Percentiles rank a stretch among this genome's conserved stretches.
These are phyloP conservation scores for Leccinum ochraceum DNA, from an alignment of 768 basidiomycete species.

Conservation along the genomic window DNA sequence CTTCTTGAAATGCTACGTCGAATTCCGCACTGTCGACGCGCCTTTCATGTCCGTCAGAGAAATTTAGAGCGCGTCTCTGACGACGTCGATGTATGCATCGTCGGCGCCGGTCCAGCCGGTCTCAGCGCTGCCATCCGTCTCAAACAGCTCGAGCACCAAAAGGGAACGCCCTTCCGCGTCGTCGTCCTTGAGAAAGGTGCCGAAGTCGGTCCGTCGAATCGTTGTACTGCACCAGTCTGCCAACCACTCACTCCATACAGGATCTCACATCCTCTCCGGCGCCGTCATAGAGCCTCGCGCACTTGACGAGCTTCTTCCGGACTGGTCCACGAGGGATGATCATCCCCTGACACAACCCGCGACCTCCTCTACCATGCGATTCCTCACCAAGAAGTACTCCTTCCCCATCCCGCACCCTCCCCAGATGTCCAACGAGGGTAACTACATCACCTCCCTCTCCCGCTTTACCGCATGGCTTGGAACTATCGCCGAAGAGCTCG, in stretches of 20 bases:
- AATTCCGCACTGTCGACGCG: conserved; percentile 9
- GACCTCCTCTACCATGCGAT: conserved; percentile 80
- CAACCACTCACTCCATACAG: conserved; percentile 39
- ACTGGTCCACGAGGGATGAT: conserved; percentile 65
- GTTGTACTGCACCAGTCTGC: neutral
- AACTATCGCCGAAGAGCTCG: conserved; percentile 77
- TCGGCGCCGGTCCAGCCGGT: conserved; percentile 94
- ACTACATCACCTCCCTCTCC: conserved; percentile 90
- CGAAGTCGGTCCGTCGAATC: conserved; percentile 73
- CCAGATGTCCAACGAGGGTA: conserved; percentile 94
- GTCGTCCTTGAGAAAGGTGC: conserved; percentile 94
- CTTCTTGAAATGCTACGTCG: neutral
- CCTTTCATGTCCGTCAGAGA: conserved; percentile 24
- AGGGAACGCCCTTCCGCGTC: conserved; percentile 64
- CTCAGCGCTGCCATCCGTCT: conserved; percentile 94
- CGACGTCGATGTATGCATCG: conserved; percentile 95
- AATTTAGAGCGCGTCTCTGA: conserved; percentile 82
- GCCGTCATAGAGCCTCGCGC: conserved; percentile 94
- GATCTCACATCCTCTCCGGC: conserved; percentile 93
- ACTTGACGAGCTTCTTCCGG: conserved; percentile 85
- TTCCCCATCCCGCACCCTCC: conserved; percentile 94
- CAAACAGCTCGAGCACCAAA: conserved; percentile 86
- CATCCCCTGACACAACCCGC: conserved; percentile 86
- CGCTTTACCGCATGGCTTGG: conserved; percentile 90
- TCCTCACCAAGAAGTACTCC: conserved; percentile 65